Evolutionary conservation across 306 rosid species (phyloP).

Genomic region (Amphicarpaea edgeworthii): DNA sequence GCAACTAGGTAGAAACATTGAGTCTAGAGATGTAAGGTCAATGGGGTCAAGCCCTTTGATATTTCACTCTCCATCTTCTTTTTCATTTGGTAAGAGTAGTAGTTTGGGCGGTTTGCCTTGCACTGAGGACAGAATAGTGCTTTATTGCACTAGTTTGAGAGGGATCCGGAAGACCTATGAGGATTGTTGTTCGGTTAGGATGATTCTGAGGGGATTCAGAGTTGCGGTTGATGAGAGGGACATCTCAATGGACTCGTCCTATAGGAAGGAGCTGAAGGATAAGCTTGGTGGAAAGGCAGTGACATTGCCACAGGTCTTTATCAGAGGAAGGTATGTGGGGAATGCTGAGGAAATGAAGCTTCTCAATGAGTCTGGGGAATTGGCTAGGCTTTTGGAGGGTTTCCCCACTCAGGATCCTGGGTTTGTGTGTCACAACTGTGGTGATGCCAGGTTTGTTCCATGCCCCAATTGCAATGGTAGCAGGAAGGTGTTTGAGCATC

Average conservation of each 20-base stretch:
- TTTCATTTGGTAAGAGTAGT: constrained; percentile 8
- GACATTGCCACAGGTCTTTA: constrained; percentile 73
- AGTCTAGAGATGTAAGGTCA: constrained; percentile 52
- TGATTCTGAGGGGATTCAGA: constrained; percentile 68
- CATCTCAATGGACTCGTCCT: constrained; percentile 82
- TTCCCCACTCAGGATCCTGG: constrained; percentile 59
- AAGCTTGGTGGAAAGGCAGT: constrained; percentile 53
- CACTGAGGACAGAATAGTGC: constrained; percentile 65
- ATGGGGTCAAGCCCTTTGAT: constrained; percentile 64
- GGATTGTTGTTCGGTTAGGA: constrained; percentile 74
- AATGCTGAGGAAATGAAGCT: constrained; percentile 77
- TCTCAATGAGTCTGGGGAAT: constrained; percentile 71
- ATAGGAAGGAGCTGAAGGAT: constrained; percentile 65
- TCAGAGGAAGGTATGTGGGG: constrained; percentile 68
- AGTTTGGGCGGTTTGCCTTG: constrained; percentile 49
- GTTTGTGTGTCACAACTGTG: constrained; percentile 70
- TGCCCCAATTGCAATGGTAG: constrained; percentile 79
- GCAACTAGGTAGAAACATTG: constrained; percentile 47
- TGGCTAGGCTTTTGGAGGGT: constrained; percentile 63
- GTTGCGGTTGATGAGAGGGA: constrained; percentile 82
- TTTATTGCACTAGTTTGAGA: constrained; percentile 80
- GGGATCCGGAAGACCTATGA: constrained; percentile 80
- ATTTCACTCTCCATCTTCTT: constrained; percentile 25
- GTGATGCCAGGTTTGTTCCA: constrained; percentile 78
- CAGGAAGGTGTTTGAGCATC: constrained; percentile 69